Evolutionary conservation across 768 basidiomycete genomes (phyloP).

Genomic region (Amanita polypyramis): DNA sequence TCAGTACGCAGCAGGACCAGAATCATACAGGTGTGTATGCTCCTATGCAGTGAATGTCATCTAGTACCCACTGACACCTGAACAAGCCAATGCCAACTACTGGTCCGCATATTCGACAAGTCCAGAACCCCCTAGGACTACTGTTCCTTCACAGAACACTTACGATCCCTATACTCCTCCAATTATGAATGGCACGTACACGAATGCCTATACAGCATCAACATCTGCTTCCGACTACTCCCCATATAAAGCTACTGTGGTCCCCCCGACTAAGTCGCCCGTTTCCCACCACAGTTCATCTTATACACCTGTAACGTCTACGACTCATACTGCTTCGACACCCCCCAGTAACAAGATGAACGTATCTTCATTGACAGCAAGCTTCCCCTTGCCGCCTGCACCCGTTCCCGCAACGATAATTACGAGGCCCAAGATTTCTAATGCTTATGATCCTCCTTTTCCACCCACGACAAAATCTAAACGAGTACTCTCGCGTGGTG

Average conservation of each 20-base stretch:
- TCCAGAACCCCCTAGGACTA: slow-evolving; percentile 1
- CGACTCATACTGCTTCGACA: neutral
- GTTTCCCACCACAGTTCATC: neutral
- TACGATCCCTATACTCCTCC: slow-evolving; percentile 13
- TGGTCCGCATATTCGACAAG: slow-evolving; percentile 9
- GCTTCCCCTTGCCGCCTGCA: slow-evolving; percentile 20
- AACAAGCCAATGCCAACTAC: neutral
- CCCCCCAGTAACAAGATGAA: neutral
- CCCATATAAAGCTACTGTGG: slow-evolving; percentile 2
- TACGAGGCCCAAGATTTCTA: slow-evolving; percentile 53
- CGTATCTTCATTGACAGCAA: slow-evolving; percentile 9
- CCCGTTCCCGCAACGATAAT: slow-evolving; percentile 31
- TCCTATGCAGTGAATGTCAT: neutral
- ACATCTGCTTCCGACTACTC: slow-evolving; percentile 4
- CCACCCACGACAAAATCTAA: slow-evolving; percentile 31
- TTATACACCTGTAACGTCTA: neutral
- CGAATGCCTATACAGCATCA: slow-evolving; percentile 6
- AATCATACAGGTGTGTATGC: neutral
- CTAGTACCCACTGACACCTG: neutral
- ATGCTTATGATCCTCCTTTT: slow-evolving; percentile 74
- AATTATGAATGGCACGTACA: neutral
- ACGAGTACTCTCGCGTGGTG: slow-evolving; percentile 1
- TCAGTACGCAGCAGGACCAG: neutral
- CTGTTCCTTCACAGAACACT: slow-evolving; percentile 6
- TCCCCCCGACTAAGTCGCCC: neutral